Conservation (phyloP, 495 filamentous ascomycete species). For the Pyronema omphalodes region DNA sequence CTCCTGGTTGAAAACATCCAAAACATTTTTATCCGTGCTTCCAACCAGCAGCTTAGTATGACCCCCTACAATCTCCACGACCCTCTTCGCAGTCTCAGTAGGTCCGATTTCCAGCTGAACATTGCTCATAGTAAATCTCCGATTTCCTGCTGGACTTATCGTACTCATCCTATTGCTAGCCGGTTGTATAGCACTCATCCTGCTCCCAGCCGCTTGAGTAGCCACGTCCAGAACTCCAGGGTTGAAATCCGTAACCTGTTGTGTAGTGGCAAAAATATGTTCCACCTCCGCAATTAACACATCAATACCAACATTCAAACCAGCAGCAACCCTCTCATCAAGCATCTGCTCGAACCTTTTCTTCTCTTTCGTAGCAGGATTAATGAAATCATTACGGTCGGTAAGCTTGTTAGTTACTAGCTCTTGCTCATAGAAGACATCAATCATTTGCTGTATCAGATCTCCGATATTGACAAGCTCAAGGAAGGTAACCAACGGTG, state of each 20-base stretch:
- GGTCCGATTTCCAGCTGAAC: slow-evolving; percentile 54
- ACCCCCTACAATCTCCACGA: slow-evolving; percentile 67
- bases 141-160: neutral
- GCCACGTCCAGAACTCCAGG: slow-evolving; percentile 32
- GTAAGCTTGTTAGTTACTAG: slow-evolving; percentile 63
- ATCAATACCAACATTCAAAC: slow-evolving; percentile 91
- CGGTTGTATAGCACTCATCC: neutral
- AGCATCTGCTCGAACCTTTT: slow-evolving; percentile 98
- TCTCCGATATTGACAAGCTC: slow-evolving; percentile 97
- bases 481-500: slow-evolving; percentile 84
- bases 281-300: slow-evolving; percentile 98
- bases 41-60: slow-evolving; percentile 85
- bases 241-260: slow-evolving; percentile 78
- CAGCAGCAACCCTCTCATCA: slow-evolving; percentile 89
- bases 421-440: slow-evolving; percentile 96
- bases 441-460: slow-evolving; percentile 96
- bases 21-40: slow-evolving; percentile 87
- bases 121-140: neutral
- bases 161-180: slow-evolving; percentile 30
- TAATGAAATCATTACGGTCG: slow-evolving; percentile 85
- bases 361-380: slow-evolving; percentile 81
- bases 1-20: slow-evolving; percentile 98
- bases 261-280: slow-evolving; percentile 76
- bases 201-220: slow-evolving; percentile 4
- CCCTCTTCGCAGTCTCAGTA: slow-evolving; percentile 52